These are phyloP conservation scores for Alternaria sp. DNA, from an alignment of 2,329 filamentous ascomycete genomes.

Conservation along the genomic window DNA sequence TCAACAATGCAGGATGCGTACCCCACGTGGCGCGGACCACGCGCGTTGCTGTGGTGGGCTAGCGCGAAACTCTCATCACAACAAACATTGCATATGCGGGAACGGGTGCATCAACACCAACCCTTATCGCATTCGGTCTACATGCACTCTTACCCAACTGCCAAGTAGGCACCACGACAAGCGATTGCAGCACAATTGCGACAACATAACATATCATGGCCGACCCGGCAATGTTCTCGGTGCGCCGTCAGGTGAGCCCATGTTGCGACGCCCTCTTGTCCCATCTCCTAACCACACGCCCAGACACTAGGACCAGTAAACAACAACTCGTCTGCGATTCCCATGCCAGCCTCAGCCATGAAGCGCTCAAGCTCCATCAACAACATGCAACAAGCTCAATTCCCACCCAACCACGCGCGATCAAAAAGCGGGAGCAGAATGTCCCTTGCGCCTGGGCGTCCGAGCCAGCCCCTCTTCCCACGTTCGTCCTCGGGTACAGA, in stretches of 20 bases:
- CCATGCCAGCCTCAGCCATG: slow-evolving; percentile 90
- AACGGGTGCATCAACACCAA: slow-evolving; percentile 29
- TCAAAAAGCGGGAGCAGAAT: slow-evolving; percentile 84
- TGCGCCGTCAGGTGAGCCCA: slow-evolving; percentile 81
- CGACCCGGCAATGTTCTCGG: slow-evolving; percentile 78
- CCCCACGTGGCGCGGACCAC: slow-evolving; percentile 20
- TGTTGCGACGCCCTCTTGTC: slow-evolving; percentile 24
- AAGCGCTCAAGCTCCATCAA: slow-evolving; percentile 87
- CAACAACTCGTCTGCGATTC: slow-evolving; percentile 78
- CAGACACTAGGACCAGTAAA: slow-evolving; percentile 88
- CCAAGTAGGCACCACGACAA: slow-evolving; percentile 9
- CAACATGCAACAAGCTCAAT: slow-evolving; percentile 63
- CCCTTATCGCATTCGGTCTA: slow-evolving; percentile 20
- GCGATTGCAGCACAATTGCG: slow-evolving; percentile 13
- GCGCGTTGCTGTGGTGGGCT: slow-evolving; percentile 39
- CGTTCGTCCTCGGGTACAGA: slow-evolving; percentile 85
- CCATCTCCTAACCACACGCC: slow-evolving; percentile 26
- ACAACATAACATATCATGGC: slow-evolving; percentile 37
- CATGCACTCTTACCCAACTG: neutral
- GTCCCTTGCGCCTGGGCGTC: slow-evolving; percentile 80
- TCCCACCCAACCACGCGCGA: slow-evolving; percentile 72
- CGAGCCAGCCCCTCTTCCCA: slow-evolving; percentile 86
- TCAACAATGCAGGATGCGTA: slow-evolving; percentile 17
- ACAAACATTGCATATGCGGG: slow-evolving; percentile 39
- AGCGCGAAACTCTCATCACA: slow-evolving; percentile 34